A percentile compares a stretch with the other conserved stretches of the same genome.
Conservation (phyloP, 352 stramenopile genomes). For the Albugo candida region DNA sequence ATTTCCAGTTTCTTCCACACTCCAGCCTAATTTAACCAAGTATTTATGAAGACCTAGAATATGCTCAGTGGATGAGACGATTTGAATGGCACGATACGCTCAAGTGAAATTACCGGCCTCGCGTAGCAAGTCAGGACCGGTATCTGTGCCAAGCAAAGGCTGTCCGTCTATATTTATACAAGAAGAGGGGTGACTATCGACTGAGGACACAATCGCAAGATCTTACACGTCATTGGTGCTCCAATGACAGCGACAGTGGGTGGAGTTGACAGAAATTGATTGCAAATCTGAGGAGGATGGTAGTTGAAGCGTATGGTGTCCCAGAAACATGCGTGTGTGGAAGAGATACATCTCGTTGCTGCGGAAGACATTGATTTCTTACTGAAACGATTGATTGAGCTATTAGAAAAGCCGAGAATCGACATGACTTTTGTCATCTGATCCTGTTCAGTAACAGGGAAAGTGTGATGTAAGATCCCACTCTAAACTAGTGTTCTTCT, state of each 20-base stretch:
- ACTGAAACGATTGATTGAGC: too few species aligned
- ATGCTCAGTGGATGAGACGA: not conserved
- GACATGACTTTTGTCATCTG: too few species aligned
- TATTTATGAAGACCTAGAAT: constrained; percentile 39
- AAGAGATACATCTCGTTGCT: too few species aligned
- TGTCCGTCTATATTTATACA: constrained; percentile 34
- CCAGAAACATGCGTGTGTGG: constrained; percentile 8
- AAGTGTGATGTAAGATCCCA: too few species aligned
- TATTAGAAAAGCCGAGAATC: too few species aligned
- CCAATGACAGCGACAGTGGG: constrained; percentile 66
- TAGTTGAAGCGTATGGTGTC: constrained; percentile 41
- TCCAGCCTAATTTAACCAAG: constrained; percentile 65
- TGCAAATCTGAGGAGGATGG: constrained; percentile 30
- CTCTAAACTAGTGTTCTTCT: too few species aligned
- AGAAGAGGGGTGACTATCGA: constrained; percentile 1
- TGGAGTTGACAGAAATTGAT: constrained; percentile 27
- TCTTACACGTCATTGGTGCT: constrained; percentile 70
- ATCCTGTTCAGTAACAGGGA: too few species aligned
- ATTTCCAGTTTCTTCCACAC: constrained; percentile 72
- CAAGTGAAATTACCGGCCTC: constrained; percentile 20
- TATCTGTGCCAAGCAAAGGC: constrained; percentile 57
- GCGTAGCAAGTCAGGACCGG: constrained; percentile 46
- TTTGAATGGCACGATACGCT: not conserved
- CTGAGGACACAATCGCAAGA: too few species aligned
- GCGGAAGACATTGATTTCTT: too few species aligned